Conservation (phyloP, 352 stramenopile genomes). For the Phytophthora ramorum region DNA sequence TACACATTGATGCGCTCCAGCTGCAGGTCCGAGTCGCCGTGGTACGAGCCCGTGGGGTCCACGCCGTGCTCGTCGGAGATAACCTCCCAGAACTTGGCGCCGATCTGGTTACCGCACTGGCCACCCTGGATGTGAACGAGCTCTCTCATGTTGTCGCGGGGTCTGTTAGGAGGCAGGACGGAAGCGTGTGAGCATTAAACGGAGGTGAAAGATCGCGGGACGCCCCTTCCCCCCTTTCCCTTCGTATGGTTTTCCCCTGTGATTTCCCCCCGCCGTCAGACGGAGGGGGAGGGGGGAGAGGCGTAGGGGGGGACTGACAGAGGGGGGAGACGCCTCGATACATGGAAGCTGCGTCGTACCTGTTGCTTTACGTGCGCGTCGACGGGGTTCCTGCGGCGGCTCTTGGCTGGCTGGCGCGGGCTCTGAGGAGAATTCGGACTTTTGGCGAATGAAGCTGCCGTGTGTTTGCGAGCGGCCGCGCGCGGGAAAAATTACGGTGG, state of each 20-base stretch:
- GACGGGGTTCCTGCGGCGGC: slow-evolving; percentile 48
- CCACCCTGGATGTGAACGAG: slow-evolving; percentile 99
- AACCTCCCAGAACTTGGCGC: slow-evolving; percentile 98
- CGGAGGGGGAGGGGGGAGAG: not conserved
- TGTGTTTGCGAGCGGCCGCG: slow-evolving; percentile 20
- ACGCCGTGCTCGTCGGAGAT: slow-evolving; percentile 98
- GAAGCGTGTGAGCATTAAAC: slow-evolving; percentile 12
- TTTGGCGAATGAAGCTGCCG: slow-evolving; percentile 88
- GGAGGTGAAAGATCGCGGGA: slow-evolving; percentile 28
- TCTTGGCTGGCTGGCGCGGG: slow-evolving; percentile 76
- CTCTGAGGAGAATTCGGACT: slow-evolving; percentile 81
- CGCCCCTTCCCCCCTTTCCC: slow-evolving; percentile 25
- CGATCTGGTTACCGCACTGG: slow-evolving; percentile 99
- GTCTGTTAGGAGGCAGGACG: slow-evolving; percentile 29
- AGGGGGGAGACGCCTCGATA: not conserved
- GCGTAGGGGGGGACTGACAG: not conserved
- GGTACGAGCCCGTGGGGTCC: slow-evolving; percentile 92
- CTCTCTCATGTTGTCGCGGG: slow-evolving; percentile 88
- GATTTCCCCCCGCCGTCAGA: slow-evolving; percentile 2
- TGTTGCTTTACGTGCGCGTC: slow-evolving; percentile 49
- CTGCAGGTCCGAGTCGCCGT: slow-evolving; percentile 97
- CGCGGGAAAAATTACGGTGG: slow-evolving; percentile 33
- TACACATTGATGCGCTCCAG: slow-evolving; percentile 99
- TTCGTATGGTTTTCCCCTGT: slow-evolving; percentile 22
- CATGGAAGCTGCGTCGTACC: slow-evolving; percentile 35